These are phyloP conservation scores for Gossypium raimondii DNA, from an alignment of 345 rosid genomes.

Conservation along the genomic window DNA sequence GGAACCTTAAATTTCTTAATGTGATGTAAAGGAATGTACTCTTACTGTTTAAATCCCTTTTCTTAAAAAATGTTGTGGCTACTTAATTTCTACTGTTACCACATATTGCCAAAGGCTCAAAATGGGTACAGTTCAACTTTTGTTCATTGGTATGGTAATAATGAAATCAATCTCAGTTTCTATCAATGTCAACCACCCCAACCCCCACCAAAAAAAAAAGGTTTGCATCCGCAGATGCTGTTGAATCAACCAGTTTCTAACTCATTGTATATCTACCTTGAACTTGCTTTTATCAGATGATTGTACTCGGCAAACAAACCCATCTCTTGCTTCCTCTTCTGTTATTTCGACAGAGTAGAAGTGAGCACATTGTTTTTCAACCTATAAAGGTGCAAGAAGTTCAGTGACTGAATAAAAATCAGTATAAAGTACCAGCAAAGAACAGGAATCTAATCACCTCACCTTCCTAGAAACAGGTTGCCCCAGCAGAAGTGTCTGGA, in stretches of 20 bases:
- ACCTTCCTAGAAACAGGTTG: constrained; percentile 74
- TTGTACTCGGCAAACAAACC: constrained; percentile 85
- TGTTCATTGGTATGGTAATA: neutral
- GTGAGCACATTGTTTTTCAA: constrained; percentile 98
- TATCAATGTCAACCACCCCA: neutral
- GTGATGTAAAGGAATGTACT: neutral
- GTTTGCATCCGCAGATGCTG: neutral
- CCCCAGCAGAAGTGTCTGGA: constrained; percentile 64
- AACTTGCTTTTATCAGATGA: constrained; percentile 97
- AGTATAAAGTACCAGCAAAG: constrained; percentile 20
- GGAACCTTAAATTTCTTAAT: neutral
- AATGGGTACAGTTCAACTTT: constrained; percentile 4
- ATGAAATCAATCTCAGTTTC: neutral
- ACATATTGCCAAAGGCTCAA: neutral
- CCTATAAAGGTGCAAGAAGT: constrained; percentile 48
- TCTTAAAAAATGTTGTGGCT: neutral
- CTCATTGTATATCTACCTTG: constrained; percentile 49
- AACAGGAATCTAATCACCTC: constrained; percentile 14
- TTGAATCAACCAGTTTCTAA: constrained; percentile 9
- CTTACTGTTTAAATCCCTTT: neutral
- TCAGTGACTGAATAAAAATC: constrained; percentile 19
- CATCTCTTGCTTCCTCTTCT: constrained; percentile 88
- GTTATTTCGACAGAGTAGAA: constrained; percentile 83
- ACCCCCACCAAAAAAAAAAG: neutral
- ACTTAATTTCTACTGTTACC: neutral